Conservation (phyloP, 2,329 filamentous ascomycete species). For the Pyrenochaeta sp. region DNA sequence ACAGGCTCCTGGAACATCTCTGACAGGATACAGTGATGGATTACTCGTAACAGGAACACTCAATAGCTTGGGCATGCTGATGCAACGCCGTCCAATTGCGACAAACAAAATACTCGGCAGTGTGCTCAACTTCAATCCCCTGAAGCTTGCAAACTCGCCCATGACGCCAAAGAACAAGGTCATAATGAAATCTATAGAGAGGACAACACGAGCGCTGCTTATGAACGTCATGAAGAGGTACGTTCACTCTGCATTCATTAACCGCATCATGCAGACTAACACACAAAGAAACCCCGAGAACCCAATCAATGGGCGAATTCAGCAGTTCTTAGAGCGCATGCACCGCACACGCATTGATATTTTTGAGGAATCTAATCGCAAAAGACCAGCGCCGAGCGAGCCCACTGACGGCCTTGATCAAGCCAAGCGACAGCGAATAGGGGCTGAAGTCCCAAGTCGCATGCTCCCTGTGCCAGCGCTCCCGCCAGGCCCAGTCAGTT, state of each 20-base stretch:
- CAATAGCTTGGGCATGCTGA: conserved; percentile 84
- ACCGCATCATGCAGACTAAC: conserved; percentile 7
- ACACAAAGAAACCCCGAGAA: conserved; percentile 77
- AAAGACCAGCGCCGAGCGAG: conserved; percentile 76
- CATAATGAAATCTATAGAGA: conserved; percentile 91
- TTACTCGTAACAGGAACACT: conserved; percentile 89
- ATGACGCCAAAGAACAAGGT: conserved; percentile 83
- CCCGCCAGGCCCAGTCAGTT: conserved; percentile 76
- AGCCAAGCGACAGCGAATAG: conserved; percentile 82
- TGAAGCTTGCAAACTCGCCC: conserved; percentile 78
- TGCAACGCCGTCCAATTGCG: conserved; percentile 81
- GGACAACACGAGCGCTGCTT: conserved; percentile 84
- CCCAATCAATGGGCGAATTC: conserved; percentile 77
- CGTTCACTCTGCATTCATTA: conserved; percentile 23
- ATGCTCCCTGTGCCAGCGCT: conserved; percentile 66
- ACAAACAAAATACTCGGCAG: conserved; percentile 86
- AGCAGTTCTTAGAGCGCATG: conserved; percentile 85
- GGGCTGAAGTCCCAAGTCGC: conserved; percentile 56
- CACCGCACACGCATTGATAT: conserved; percentile 80
- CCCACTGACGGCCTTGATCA: conserved; percentile 76
- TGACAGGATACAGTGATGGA: conserved; percentile 71
- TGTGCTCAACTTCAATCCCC: conserved; percentile 89
- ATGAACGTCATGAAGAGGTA: conserved; percentile 84
- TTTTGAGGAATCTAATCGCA: conserved; percentile 80
- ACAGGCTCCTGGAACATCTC: conserved; percentile 16